Conservation (phyloP, 345 rosid genomes). For the Rhodamnia rubescens region DNA sequence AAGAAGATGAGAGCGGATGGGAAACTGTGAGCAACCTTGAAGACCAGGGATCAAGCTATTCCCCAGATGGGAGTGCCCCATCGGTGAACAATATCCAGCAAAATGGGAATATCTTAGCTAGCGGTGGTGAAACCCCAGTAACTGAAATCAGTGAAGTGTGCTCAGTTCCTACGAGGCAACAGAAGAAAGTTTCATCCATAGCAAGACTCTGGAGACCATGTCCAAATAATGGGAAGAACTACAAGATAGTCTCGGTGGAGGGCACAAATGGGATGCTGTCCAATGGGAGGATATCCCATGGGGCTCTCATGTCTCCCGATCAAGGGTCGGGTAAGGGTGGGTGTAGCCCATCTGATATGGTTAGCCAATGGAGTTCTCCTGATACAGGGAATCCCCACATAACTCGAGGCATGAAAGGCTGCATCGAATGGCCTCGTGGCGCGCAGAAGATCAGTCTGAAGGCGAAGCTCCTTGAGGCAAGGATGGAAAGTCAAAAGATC, state of each 20-base stretch:
- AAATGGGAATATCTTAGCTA: slow-evolving; percentile 38
- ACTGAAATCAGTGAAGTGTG: slow-evolving; percentile 60
- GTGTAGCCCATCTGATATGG: slow-evolving; percentile 44
- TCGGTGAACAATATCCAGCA: slow-evolving; percentile 32
- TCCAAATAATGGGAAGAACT: slow-evolving; percentile 49
- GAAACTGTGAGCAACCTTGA: slow-evolving; percentile 88
- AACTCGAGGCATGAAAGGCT: slow-evolving; percentile 81
- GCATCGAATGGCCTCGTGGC: slow-evolving; percentile 94
- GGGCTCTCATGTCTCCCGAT: slow-evolving; percentile 46
- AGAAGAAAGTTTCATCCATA: slow-evolving; percentile 61
- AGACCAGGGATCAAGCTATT: slow-evolving; percentile 70
- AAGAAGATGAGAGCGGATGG: slow-evolving; percentile 96
- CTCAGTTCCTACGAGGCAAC: slow-evolving; percentile 35
- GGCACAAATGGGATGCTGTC: slow-evolving; percentile 58
- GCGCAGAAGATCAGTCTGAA: slow-evolving; percentile 75
- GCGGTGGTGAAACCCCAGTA: slow-evolving; percentile 44
- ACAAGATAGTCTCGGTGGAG: slow-evolving; percentile 56
- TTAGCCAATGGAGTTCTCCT: slow-evolving; percentile 79
- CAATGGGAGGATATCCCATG: slow-evolving; percentile 63
- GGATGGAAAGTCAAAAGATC: slow-evolving; percentile 72
- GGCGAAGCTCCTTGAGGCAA: slow-evolving; percentile 87
- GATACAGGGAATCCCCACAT: slow-evolving; percentile 61
- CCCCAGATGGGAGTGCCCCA: slow-evolving; percentile 50
- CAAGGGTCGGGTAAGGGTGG: slow-evolving; percentile 51
- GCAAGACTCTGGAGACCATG: slow-evolving; percentile 66